These are phyloP conservation scores for Penicillium oxalicum DNA, from an alignment of 2,329 filamentous ascomycete genomes.

Conservation along the genomic window DNA sequence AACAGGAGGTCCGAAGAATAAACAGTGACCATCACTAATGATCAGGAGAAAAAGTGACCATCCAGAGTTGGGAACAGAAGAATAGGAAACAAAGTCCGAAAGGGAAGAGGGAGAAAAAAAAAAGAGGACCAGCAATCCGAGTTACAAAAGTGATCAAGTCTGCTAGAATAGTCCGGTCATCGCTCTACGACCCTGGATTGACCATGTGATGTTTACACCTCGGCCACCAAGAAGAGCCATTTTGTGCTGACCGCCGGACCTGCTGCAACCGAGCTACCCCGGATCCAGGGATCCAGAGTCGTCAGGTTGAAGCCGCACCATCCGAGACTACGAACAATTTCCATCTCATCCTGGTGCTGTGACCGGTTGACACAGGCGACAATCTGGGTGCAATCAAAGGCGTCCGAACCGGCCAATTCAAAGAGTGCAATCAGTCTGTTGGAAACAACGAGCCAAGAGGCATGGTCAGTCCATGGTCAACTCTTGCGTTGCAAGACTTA, in stretches of 20 bases:
- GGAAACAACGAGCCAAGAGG: not conserved
- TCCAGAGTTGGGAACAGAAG: not conserved
- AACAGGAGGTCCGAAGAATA: not conserved
- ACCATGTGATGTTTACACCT: slow-evolving; percentile 52
- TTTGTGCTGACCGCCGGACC: slow-evolving; percentile 63
- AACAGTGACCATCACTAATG: not conserved
- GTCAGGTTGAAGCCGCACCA: slow-evolving; percentile 89
- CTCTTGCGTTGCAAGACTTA: not conserved
- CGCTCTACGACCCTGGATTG: no score
- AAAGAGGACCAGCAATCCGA: not conserved
- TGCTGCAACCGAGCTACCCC: slow-evolving; percentile 38
- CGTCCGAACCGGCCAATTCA: slow-evolving; percentile 70
- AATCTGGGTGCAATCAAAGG: slow-evolving; percentile 67
- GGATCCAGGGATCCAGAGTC: slow-evolving; percentile 68
- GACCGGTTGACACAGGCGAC: slow-evolving; percentile 75
- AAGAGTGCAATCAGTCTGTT: slow-evolving; percentile 78
- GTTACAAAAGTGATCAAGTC: not conserved
- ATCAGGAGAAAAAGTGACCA: not conserved
- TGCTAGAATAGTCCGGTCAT: no score
- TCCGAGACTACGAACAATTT: slow-evolving; percentile 70
- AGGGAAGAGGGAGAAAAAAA: not conserved
- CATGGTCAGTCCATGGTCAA: no score
- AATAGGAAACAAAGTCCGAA: not conserved
- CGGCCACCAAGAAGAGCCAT: slow-evolving; percentile 88
- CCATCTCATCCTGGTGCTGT: slow-evolving; percentile 56